These are phyloP conservation scores for Yamadazyma siamensis DNA, from an alignment of 1,139 yeast species.

Conservation along the genomic window DNA sequence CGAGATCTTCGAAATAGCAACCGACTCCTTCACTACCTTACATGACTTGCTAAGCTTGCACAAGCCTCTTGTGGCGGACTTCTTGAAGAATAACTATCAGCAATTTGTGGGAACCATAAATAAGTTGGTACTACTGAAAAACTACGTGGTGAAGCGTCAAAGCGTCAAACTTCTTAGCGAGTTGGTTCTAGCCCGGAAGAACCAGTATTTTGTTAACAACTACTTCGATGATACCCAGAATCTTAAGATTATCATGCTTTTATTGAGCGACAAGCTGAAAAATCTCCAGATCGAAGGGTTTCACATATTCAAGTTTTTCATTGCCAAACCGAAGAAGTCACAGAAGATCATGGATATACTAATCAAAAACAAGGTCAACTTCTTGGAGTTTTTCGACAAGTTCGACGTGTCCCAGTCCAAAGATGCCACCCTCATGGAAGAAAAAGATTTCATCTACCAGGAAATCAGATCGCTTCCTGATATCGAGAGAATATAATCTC, in stretches of 20 bases:
- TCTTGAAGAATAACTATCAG: constrained; percentile 53
- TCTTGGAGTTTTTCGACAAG: constrained; percentile 63
- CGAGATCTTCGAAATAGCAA: constrained; percentile 82
- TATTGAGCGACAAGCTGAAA: constrained; percentile 83
- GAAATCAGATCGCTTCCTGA: constrained; percentile 70
- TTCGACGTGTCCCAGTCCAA: constrained; percentile 64
- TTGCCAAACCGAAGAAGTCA: constrained; percentile 89
- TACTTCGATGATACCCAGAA: constrained; percentile 82
- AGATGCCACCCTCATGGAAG: constrained; percentile 71
- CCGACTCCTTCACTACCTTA: constrained; percentile 81
- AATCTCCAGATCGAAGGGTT: constrained; percentile 89
- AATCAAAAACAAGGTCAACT: constrained; percentile 74
- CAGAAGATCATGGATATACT: constrained; percentile 77
- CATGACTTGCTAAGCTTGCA: constrained; percentile 69
- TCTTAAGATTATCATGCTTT: constrained; percentile 78
- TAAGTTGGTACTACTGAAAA: constrained; percentile 65
- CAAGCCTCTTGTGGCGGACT: constrained; percentile 65
- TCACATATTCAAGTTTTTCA: constrained; percentile 87
- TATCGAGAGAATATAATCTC: too few relatives aligned
- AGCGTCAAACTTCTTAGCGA: constrained; percentile 75
- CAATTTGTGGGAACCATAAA: constrained; percentile 62
- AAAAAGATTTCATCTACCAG: constrained; percentile 72
- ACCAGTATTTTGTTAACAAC: constrained; percentile 67
- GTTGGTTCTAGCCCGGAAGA: constrained; percentile 70
- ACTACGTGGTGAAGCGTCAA: constrained; percentile 91